Base-by-base conservation (phyloP, 768 basidiomycete species). In the Boletus sensibilis region DNA sequence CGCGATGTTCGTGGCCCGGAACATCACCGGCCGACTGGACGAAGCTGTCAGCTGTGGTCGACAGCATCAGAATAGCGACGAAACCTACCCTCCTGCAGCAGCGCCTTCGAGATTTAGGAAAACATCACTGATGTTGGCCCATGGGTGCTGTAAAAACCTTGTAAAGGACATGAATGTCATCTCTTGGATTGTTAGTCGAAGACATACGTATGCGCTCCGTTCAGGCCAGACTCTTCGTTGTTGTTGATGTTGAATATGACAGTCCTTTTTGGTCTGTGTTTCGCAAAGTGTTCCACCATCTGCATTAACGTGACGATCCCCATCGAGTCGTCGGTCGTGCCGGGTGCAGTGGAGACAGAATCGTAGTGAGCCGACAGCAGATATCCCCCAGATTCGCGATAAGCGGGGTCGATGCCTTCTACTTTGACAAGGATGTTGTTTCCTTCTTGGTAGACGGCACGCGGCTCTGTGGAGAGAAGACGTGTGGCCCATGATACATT, bases 91-190 rank as follows among this genome's bases (percentile, higher is more conserved):
- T 64, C 90, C 91, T 1, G 85, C 78, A 14, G 85, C 83, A 4
- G 90, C 90, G 14, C 92, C 91, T 69, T 94, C 92, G 8, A 94
- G 78, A 61, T 93, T 94, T 39, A 94, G 74, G 71, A 94, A 94
- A 1, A 79, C 79, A 27, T 82, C 77, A 0, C 82, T 78, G 23
- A 86, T 68, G 29, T 81, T 81, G 0, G 85, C 79, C 90, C 90
- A 92, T 0, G 88, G 85, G 57, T 94, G 90, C 59, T 82, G 75
- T 55, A 90, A 63, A 65, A 89, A 90, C 10, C 87, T 88, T 52
- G 52, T 3, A 21, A 42, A 35, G 37, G 33, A 47, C 1, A 18
- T 68, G 16, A 53, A 21, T 43, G 13, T 42, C 29, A 12, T 20
- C 7, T 9, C 40, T 29, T 11, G 13, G 1, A 44, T 5, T 13